These are phyloP conservation scores for Neofusicoccum laricinum DNA, from an alignment of 2,329 filamentous ascomycete species.

Conservation along the genomic window DNA sequence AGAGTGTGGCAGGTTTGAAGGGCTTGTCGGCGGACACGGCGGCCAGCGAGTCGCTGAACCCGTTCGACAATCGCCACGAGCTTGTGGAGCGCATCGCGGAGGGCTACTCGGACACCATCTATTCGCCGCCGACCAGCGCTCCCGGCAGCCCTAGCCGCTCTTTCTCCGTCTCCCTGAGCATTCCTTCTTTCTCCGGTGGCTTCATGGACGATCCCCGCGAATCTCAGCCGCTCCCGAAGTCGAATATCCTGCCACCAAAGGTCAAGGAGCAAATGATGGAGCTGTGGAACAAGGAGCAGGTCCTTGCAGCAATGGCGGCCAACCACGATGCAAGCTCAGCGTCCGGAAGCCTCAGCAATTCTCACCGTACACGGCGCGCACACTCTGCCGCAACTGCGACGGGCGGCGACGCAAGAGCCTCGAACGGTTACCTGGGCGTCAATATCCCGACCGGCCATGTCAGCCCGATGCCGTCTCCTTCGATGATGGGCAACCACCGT, in stretches of 20 bases:
- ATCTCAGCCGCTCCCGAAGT: neutral
- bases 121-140: conserved; percentile 68
- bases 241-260: conserved; percentile 53
- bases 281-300: conserved; percentile 76
- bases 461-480: conserved; percentile 8
- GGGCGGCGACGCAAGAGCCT: neutral
- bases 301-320: conserved; percentile 62
- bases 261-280: conserved; percentile 74
- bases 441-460: conserved; percentile 33
- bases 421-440: conserved; percentile 50
- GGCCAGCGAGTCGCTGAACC: conserved; percentile 51
- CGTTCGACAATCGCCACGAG: conserved; percentile 70
- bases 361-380: neutral
- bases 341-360: conserved; percentile 53
- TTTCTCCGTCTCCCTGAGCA: conserved; percentile 57
- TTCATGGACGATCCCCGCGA: conserved; percentile 6
- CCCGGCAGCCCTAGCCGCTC: conserved; percentile 65
- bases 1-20: neutral
- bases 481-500: conserved; percentile 8
- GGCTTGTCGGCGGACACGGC: conserved; percentile 32
- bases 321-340: conserved; percentile 70
- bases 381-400: conserved; percentile 17
- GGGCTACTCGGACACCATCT: conserved; percentile 62
- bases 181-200: neutral
- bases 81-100: conserved; percentile 73